A percentile compares a stretch with the other conserved stretches of the same genome.
phyloP scores from a whole-genome alignment of 257 asterid genomes.

The Penstemon barbatus region DNA sequence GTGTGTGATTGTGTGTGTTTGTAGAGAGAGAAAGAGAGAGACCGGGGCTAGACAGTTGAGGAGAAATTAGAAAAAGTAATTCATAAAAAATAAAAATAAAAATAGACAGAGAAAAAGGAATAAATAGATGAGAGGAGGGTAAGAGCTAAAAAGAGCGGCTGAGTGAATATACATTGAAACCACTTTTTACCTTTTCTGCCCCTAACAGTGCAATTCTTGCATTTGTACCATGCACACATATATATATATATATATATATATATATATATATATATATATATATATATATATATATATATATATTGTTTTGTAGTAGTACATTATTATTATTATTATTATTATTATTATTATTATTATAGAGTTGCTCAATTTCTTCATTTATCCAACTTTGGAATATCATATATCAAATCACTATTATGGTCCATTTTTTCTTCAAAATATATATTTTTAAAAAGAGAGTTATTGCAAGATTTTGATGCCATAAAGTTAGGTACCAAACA shows the following conservation, averaged over 20 bases:
- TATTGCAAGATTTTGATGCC: too few relatives aligned
- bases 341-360: neutral
- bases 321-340: neutral
- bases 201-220: slow-evolving; percentile 16
- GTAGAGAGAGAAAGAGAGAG: slow-evolving; percentile 31
- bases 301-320: neutral
- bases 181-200: slow-evolving; percentile 27
- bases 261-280: too few relatives aligned
- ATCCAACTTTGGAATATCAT: neutral
- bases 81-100: neutral
- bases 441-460: too few relatives aligned
- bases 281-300: too few relatives aligned
- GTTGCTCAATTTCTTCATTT: neutral
- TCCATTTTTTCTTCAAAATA: neutral
- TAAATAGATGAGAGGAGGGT: slow-evolving; percentile 32
- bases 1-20: neutral
- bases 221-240: slow-evolving; percentile 12
- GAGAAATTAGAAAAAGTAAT: slow-evolving; percentile 28
- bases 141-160: slow-evolving; percentile 38
- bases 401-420: neutral
- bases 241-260: too few relatives aligned
- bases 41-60: slow-evolving; percentile 35
- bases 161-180: slow-evolving; percentile 17
- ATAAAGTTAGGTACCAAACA: too few relatives aligned
- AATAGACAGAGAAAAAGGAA: slow-evolving; percentile 16